Evolutionary conservation across 116 monocot genomes (phyloP).

Genomic region (Papilionanthe hybrid): DNA sequence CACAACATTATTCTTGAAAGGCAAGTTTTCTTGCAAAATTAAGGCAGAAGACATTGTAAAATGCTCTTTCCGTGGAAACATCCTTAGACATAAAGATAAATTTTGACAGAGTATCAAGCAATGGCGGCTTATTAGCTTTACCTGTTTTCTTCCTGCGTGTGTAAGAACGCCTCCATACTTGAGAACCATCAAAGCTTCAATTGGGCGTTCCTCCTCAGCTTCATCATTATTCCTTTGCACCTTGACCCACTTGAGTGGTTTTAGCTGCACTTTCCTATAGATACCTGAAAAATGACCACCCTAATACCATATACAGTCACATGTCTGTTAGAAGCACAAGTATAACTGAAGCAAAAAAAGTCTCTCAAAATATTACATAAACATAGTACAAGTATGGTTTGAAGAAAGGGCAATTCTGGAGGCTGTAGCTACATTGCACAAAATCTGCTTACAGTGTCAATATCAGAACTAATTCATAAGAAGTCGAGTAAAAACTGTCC

Average conservation of each 20-base stretch:
- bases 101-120: neutral
- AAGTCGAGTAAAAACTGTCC: neutral
- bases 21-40: neutral
- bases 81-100: neutral
- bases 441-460: neutral
- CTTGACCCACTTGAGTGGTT: slow-evolving; percentile 86
- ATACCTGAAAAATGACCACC: slow-evolving; percentile 99
- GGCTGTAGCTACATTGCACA: neutral
- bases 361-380: neutral
- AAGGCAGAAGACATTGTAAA: neutral
- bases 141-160: slow-evolving; percentile 99
- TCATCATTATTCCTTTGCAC: slow-evolving; percentile 68
- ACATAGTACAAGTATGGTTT: neutral
- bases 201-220: slow-evolving; percentile 80
- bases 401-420: neutral
- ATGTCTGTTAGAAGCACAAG: neutral
- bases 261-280: slow-evolving; percentile 96
- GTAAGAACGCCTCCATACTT: slow-evolving; percentile 99
- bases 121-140: slow-evolving; percentile 11
- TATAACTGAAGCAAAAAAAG: neutral
- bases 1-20: neutral
- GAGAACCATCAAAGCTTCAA: slow-evolving; percentile 98
- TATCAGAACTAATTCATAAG: neutral
- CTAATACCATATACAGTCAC: slow-evolving; percentile 22
- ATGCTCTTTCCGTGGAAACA: neutral